Percentiles rank a stretch among this genome's conserved stretches.
Evolutionary conservation across 2,329 filamentous ascomycete species (phyloP).

Genomic region (Cryphonectria parasitica): DNA sequence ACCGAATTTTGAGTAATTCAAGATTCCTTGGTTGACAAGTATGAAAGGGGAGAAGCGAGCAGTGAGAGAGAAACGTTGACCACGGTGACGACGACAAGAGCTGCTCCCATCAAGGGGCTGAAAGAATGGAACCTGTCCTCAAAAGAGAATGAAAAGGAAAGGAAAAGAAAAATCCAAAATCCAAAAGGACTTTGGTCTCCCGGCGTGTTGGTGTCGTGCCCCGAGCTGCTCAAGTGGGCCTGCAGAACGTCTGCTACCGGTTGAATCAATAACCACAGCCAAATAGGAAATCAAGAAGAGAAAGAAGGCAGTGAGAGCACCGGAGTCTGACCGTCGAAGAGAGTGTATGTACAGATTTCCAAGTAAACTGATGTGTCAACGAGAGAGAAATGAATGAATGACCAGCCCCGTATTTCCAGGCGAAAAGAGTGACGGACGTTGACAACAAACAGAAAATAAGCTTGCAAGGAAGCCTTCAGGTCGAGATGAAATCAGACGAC

Average conservation of each 20-base stretch:
- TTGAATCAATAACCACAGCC: neutral
- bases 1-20: neutral
- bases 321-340: neutral
- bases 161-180: neutral
- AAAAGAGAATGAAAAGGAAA: neutral
- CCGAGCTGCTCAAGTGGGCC: neutral
- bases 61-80: neutral
- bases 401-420: slow-evolving; percentile 24
- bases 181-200: neutral
- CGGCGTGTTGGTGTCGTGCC: neutral
- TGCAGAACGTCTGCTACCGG: neutral
- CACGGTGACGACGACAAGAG: neutral
- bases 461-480: slow-evolving; percentile 13
- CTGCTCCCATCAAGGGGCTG: neutral
- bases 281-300: neutral
- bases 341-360: neutral
- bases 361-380: neutral
- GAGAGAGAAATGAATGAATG: slow-evolving; percentile 15
- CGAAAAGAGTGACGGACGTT: slow-evolving; percentile 6
- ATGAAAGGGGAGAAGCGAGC: too few species aligned
- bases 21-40: neutral
- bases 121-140: slow-evolving; percentile 11
- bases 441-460: neutral
- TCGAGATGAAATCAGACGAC: slow-evolving; percentile 18
- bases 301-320: neutral